phyloP scores from a whole-genome alignment of 2,329 filamentous ascomycete genomes.

The Colletotrichum lentis region DNA sequence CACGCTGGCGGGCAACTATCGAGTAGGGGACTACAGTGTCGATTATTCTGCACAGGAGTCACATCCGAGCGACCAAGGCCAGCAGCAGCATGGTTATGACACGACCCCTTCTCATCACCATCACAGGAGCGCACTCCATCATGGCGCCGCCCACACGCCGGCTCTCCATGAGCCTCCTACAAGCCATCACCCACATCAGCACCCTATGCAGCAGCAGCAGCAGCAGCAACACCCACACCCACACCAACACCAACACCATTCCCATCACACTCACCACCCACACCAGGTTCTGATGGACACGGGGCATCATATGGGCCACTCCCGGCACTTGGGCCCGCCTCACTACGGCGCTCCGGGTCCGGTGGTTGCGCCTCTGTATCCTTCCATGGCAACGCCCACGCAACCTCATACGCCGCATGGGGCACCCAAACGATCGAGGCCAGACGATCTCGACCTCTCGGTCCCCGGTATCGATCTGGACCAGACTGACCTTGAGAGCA shows the following conservation, averaged over 20 bases:
- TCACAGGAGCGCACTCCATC: slow-evolving; percentile 61
- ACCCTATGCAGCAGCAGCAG: slow-evolving; percentile 47
- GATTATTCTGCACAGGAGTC: slow-evolving; percentile 75
- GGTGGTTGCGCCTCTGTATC: slow-evolving; percentile 62
- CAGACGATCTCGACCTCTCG: slow-evolving; percentile 67
- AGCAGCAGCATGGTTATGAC: slow-evolving; percentile 71
- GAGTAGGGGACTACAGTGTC: slow-evolving; percentile 77
- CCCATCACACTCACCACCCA: slow-evolving; percentile 57
- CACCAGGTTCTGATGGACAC: slow-evolving; percentile 66
- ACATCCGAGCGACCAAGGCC: slow-evolving; percentile 70
- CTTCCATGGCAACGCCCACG: slow-evolving; percentile 56
- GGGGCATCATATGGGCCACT: slow-evolving; percentile 58
- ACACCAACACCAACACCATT: slow-evolving; percentile 42
- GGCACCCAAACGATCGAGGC: slow-evolving; percentile 61
- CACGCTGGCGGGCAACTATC: slow-evolving; percentile 79
- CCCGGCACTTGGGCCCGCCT: slow-evolving; percentile 59
- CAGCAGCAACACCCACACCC: slow-evolving; percentile 43
- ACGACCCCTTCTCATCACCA: slow-evolving; percentile 47
- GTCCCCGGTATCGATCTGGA: slow-evolving; percentile 62
- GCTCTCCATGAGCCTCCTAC: slow-evolving; percentile 57
- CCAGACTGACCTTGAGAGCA: slow-evolving; percentile 63
- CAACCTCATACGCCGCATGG: slow-evolving; percentile 44
- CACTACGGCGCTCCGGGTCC: slow-evolving; percentile 61
- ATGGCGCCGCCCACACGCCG: slow-evolving; percentile 52
- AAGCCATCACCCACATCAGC: slow-evolving; percentile 53